Percentiles rank a stretch among this genome's conserved stretches.
Conservation (phyloP, 495 filamentous ascomycete species). For the Acidomyces sp. region DNA sequence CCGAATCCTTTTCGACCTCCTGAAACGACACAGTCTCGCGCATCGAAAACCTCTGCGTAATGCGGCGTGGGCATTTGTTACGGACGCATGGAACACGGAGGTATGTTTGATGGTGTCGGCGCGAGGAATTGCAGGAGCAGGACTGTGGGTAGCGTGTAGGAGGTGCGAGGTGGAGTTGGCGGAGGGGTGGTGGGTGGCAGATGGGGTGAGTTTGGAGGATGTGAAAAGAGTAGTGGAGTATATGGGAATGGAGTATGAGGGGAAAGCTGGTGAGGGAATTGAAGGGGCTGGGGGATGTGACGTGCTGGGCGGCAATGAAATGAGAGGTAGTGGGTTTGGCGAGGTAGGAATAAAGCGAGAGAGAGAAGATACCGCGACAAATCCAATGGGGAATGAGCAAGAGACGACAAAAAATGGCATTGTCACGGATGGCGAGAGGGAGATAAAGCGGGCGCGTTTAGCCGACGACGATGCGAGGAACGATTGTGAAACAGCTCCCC, state of each 20-base stretch:
- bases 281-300: slow-evolving; percentile 5
- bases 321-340: slow-evolving; percentile 10
- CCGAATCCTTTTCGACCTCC: slow-evolving; percentile 61
- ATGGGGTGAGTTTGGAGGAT: slow-evolving; percentile 48
- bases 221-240: slow-evolving; percentile 53
- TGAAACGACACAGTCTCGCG: slow-evolving; percentile 52
- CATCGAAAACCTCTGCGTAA: slow-evolving; percentile 67
- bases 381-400: not conserved
- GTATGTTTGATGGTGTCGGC: slow-evolving; percentile 71
- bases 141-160: slow-evolving; percentile 71
- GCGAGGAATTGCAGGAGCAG: slow-evolving; percentile 67
- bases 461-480: not conserved
- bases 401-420: not conserved
- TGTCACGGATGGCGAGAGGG: not conserved
- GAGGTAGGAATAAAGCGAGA: slow-evolving; percentile 15
- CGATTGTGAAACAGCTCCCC: not conserved
- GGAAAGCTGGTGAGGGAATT: slow-evolving; percentile 42
- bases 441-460: slow-evolving; percentile 10
- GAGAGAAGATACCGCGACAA: slow-evolving; percentile 9
- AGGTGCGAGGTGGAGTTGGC: slow-evolving; percentile 56
- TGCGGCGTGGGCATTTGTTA: slow-evolving; percentile 81
- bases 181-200: slow-evolving; percentile 80
- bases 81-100: slow-evolving; percentile 71
- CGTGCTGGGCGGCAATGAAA: slow-evolving; percentile 1
- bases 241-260: slow-evolving; percentile 63